phyloP scores from a whole-genome alignment of 371 early-diverging fungal genomes.

The Mortierella sp. region DNA sequence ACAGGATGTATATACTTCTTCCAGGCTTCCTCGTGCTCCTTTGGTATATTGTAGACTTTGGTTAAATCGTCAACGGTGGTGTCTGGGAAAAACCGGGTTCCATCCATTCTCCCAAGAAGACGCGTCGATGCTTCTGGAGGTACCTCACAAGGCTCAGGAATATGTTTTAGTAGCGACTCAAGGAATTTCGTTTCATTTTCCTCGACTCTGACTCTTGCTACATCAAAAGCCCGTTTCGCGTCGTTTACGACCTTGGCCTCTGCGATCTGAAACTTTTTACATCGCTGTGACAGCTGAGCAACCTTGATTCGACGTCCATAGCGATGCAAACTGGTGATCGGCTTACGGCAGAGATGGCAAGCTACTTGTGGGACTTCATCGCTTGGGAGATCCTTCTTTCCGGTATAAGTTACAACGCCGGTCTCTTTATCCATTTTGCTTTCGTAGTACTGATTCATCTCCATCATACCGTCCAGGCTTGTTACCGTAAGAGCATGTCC shows the following conservation, averaged over 20 bases:
- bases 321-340: slow-evolving; percentile 26
- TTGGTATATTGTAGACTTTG: slow-evolving; percentile 21
- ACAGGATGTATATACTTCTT: slow-evolving; percentile 5
- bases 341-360: slow-evolving; percentile 40
- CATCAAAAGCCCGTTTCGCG: background rate
- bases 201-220: background rate
- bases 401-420: slow-evolving; percentile 7
- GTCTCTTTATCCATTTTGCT: background rate
- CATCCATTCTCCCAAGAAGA: slow-evolving; percentile 16
- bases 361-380: slow-evolving; percentile 17
- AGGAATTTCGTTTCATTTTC: background rate
- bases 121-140: background rate
- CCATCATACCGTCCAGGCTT: slow-evolving; percentile 61
- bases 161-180: background rate
- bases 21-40: slow-evolving; percentile 39
- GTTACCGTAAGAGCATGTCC: slow-evolving; percentile 61
- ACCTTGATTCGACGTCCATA: slow-evolving; percentile 51
- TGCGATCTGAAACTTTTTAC: slow-evolving; percentile 11
- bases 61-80: background rate
- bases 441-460: slow-evolving; percentile 54
- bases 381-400: slow-evolving; percentile 19
- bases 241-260: slow-evolving; percentile 5
- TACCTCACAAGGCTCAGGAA: background rate
- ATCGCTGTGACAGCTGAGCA: slow-evolving; percentile 18
- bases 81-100: background rate